Conservation (phyloP, 2,329 filamentous ascomycete genomes). For the Penicillium sp. region DNA sequence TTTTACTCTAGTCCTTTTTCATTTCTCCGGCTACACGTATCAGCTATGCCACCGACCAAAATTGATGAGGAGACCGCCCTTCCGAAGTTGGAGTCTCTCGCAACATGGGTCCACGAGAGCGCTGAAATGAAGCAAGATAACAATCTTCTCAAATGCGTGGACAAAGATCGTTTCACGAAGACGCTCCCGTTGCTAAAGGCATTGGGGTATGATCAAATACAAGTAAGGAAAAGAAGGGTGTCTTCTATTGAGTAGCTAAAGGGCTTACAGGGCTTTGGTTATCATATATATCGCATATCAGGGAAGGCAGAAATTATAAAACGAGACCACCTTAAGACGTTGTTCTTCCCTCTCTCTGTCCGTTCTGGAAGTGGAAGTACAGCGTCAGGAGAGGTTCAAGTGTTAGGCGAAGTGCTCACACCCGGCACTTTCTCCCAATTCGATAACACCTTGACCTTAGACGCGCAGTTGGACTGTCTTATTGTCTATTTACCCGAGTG, state of each 20-base stretch:
- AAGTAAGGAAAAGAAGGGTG: background rate
- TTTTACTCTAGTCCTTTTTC: too few species aligned
- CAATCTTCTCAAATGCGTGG: background rate
- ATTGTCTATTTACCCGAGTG: background rate
- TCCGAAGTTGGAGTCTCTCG: background rate
- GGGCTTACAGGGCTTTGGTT: background rate
- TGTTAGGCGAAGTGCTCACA: background rate
- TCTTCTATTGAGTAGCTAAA: background rate
- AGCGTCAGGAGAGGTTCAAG: background rate
- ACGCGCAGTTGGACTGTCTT: background rate
- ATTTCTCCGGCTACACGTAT: background rate
- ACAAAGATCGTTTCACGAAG: background rate
- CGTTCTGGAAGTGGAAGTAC: background rate
- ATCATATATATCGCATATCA: background rate
- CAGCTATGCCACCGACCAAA: background rate
- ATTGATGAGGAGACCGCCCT: background rate
- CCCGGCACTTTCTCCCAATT: background rate
- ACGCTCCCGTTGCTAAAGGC: background rate
- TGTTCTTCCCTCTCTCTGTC: background rate
- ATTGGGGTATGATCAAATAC: background rate
- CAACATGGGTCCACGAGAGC: background rate
- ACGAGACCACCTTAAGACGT: background rate
- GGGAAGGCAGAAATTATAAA: background rate
- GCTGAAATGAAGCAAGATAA: background rate
- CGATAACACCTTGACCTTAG: background rate